Conservation (phyloP, 306 rosid genomes). For the Fragaria ananassa region DNA sequence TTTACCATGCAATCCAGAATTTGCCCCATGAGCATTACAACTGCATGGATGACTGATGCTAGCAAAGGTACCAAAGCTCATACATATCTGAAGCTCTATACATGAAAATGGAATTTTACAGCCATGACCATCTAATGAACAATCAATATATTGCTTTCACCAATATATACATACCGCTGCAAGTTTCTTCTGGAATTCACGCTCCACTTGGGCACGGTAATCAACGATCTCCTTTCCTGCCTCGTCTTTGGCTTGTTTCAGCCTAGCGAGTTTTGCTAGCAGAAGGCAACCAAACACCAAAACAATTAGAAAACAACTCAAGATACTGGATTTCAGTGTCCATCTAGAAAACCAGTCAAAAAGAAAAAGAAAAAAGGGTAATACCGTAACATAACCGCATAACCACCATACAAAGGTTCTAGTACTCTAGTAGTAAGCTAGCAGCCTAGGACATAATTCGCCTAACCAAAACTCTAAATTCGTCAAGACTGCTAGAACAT, state of each 20-base stretch:
- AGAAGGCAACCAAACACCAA: constrained; percentile 15
- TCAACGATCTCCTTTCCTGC: constrained; percentile 81
- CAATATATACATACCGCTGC: constrained; percentile 46
- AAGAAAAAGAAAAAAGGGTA: not conserved
- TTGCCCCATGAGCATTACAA: not conserved
- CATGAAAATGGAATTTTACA: not conserved
- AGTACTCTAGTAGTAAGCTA: not conserved
- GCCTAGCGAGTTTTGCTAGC: constrained; percentile 77
- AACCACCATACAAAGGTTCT: not conserved
- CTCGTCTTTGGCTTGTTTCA: constrained; percentile 95
- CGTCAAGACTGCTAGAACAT: not conserved
- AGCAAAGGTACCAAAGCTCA: not conserved
- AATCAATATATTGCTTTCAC: not conserved
- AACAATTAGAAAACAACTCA: constrained; percentile 21
- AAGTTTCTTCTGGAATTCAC: constrained; percentile 73
- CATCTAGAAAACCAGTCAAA: not conserved
- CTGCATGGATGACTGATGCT: not conserved
- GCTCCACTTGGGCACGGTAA: constrained; percentile 75
- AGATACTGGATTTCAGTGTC: not conserved
- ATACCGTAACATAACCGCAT: not conserved
- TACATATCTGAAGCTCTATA: not conserved
- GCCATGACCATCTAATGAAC: not conserved
- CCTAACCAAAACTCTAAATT: not conserved
- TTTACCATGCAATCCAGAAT: not conserved
- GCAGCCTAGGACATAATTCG: not conserved